Conservation (phyloP, 257 asterid genomes). For the Ocimum tenuiflorum region DNA sequence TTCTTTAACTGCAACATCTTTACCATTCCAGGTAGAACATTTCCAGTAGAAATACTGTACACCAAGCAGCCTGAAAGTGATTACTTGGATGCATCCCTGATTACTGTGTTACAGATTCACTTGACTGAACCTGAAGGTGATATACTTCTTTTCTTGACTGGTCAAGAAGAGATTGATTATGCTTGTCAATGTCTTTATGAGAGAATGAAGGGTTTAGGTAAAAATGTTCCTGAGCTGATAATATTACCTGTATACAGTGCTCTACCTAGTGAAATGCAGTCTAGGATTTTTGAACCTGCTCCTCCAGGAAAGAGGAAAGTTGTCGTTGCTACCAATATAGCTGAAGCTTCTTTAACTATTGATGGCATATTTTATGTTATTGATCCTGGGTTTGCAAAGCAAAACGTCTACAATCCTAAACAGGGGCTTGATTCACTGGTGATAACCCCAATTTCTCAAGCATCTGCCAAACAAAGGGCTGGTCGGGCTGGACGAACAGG, state of each 20-base stretch:
- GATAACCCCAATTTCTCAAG: slow-evolving; percentile 94
- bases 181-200: slow-evolving; percentile 92
- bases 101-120: slow-evolving; percentile 87
- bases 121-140: slow-evolving; percentile 97
- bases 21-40: slow-evolving; percentile 93
- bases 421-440: slow-evolving; percentile 89
- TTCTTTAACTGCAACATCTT: slow-evolving; percentile 88
- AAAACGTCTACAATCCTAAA: slow-evolving; percentile 90
- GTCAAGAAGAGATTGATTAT: slow-evolving; percentile 96
- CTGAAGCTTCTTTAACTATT: slow-evolving; percentile 90
- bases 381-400: slow-evolving; percentile 96
- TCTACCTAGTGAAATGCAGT: slow-evolving; percentile 94
- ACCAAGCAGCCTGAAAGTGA: slow-evolving; percentile 98
- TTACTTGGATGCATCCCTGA: slow-evolving; percentile 79
- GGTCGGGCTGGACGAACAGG: slow-evolving; percentile 95
- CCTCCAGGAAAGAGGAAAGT: slow-evolving; percentile 96
- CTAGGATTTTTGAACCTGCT: slow-evolving; percentile 90
- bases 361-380: slow-evolving; percentile 91
- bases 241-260: slow-evolving; percentile 92
- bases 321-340: slow-evolving; percentile 91
- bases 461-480: slow-evolving; percentile 94
- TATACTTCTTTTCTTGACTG: slow-evolving; percentile 85
- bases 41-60: slow-evolving; percentile 84
- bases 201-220: slow-evolving; percentile 85
- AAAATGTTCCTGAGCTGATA: slow-evolving; percentile 80